Percentiles rank a stretch among this genome's conserved stretches.
Evolutionary conservation across 2,329 filamentous ascomycete genomes (phyloP).

Genomic region (Botrytis galanthina): DNA sequence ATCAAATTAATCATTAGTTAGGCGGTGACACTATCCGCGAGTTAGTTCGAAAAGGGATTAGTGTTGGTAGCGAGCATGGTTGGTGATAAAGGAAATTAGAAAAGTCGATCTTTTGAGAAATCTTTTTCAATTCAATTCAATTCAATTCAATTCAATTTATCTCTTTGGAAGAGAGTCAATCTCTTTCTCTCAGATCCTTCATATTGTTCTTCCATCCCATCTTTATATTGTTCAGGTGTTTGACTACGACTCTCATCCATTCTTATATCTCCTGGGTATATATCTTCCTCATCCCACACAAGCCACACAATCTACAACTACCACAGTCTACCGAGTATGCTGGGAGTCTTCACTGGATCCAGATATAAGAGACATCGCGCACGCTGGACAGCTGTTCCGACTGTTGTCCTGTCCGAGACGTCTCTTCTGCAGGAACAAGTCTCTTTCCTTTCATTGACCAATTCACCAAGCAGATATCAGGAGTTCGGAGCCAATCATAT

Average conservation of each 20-base stretch:
- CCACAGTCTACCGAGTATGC: background rate
- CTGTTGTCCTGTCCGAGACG: background rate
- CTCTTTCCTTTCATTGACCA: background rate
- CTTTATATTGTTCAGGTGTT: background rate
- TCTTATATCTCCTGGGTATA: background rate
- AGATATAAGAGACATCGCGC: background rate
- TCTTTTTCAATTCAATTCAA: background rate
- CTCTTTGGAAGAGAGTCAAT: background rate
- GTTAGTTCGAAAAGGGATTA: background rate
- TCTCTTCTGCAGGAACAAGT: background rate
- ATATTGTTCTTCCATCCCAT: background rate
- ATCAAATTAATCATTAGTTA: background rate
- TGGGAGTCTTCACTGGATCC: background rate
- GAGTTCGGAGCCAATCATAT: too few relatives aligned
- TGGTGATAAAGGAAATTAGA: conserved; percentile 14
- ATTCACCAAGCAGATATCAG: too few relatives aligned
- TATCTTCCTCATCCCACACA: background rate
- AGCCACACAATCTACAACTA: background rate
- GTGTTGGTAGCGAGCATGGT: background rate
- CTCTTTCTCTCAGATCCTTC: background rate
- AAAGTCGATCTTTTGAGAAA: conserved; percentile 8
- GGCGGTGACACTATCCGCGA: conserved; percentile 2
- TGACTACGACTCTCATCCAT: too few relatives aligned
- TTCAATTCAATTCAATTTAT: too few relatives aligned
- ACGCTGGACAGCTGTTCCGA: background rate